phyloP scores from a whole-genome alignment of 169 alveolate genomes.

The Plasmodium fragile region DNA sequence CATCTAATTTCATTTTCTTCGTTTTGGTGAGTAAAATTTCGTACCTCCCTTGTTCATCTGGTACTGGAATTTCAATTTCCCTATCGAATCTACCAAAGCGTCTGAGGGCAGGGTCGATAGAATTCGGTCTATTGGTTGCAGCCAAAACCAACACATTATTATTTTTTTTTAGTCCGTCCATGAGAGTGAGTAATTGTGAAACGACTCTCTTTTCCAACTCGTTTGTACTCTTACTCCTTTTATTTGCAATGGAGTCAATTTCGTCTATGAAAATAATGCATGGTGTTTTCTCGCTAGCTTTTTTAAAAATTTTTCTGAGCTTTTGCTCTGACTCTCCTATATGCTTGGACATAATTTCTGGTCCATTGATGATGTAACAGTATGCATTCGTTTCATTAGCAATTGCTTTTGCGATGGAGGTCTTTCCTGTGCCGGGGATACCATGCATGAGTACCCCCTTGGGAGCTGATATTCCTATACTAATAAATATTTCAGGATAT shows the following conservation, averaged over 20 bases:
- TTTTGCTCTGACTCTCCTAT: slow-evolving; percentile 92
- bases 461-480: slow-evolving; percentile 89
- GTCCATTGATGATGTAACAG: slow-evolving; percentile 84
- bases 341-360: slow-evolving; percentile 87
- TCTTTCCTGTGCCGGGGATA: slow-evolving; percentile 90
- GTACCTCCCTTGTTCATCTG: slow-evolving; percentile 91
- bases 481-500: slow-evolving; percentile 86
- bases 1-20: slow-evolving; percentile 87
- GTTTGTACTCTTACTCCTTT: slow-evolving; percentile 86
- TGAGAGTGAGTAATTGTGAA: slow-evolving; percentile 89
- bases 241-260: slow-evolving; percentile 93
- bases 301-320: slow-evolving; percentile 87
- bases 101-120: slow-evolving; percentile 93
- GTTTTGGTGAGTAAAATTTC: slow-evolving; percentile 92
- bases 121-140: slow-evolving; percentile 93
- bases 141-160: slow-evolving; percentile 92
- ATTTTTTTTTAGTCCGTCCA: slow-evolving; percentile 88
- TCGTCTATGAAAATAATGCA: slow-evolving; percentile 93
- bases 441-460: slow-evolving; percentile 90
- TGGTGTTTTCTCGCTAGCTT: slow-evolving; percentile 84
- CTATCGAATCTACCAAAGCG: slow-evolving; percentile 91
- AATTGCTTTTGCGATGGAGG: slow-evolving; percentile 88
- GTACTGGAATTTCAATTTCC: slow-evolving; percentile 90
- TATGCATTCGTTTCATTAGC: slow-evolving; percentile 88
- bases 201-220: slow-evolving; percentile 88